Evolutionary conservation across 1,284 basidiomycete species (phyloP), one percentile per base, ranked within the genome.

Genomic region (Xanthoconium separans): DNA sequence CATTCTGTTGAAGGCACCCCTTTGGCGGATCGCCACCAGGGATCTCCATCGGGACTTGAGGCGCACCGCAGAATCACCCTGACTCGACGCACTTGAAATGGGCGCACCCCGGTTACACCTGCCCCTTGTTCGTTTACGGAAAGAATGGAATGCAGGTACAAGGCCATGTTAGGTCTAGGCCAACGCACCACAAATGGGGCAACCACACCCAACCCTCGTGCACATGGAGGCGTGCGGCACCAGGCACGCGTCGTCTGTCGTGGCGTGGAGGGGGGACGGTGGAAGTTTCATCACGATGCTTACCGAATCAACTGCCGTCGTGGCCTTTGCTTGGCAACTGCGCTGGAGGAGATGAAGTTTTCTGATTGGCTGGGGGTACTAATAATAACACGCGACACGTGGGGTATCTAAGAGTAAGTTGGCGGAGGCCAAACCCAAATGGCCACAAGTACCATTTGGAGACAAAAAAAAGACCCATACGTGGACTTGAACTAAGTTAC

Each of bases 401-500:
- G 31, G 39, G 34, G 8, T 6, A 16, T 36, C 34, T 7, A 27
- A 27, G 7, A 27, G 27, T 27, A 27, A 27, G 27, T 27, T 36
- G 3, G 16, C 16, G 6, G 13, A 16, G 33, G 13, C 34, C 34
- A 36, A 36, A 36, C 7, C 12, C 34, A 36, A 36, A 15, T 12
- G 31, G 31, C 11, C 9, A 12, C 31, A 13, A 33, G 31, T 33
- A 84, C 60, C 82, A 84, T 30, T 31, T 43, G 47, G 80, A 82
- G 57, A 84, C 83, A 61, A 83, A 84, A 9, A 83, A 77, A 2
- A 27, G 27, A 13, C 12, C 83, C 63, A 76, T 73, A 50, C 69
- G 77, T 34, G 75, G 74, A 50, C 69, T 77, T 34, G 75, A 73
- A 43, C 54, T 45, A 53, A n/a, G n/a, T n/a, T n/a, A 52, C 47